Percentiles rank a stretch among this genome's conserved stretches.
Evolutionary conservation across 1,284 basidiomycete species (phyloP).

Genomic region (Pascua sp.): DNA sequence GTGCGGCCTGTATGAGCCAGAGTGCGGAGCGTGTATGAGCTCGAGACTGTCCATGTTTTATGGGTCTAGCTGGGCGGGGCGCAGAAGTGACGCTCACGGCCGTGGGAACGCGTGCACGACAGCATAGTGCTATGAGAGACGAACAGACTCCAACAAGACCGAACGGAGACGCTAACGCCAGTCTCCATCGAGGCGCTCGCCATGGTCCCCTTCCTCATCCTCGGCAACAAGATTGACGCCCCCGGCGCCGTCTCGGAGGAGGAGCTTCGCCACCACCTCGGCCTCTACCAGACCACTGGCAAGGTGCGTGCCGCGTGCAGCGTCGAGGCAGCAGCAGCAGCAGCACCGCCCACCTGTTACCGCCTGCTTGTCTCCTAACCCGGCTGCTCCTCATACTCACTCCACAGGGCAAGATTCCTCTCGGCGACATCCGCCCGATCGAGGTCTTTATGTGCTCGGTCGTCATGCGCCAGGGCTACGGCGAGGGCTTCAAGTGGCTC

Average conservation of each 20-base stretch:
- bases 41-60: too few species aligned
- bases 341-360: conserved; percentile 23
- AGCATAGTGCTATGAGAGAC: too few species aligned
- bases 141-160: too few species aligned
- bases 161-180: conserved; percentile 17
- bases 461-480: conserved; percentile 97
- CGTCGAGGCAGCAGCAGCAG: too few species aligned
- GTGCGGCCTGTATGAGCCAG: too few species aligned
- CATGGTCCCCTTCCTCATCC: conserved; percentile 96
- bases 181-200: conserved; percentile 79
- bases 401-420: conserved; percentile 76
- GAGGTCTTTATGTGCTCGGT: conserved; percentile 99
- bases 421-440: conserved; percentile 95
- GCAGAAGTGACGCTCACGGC: too few species aligned
- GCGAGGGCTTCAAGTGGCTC: conserved; percentile 98
- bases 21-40: too few species aligned
- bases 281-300: conserved; percentile 97
- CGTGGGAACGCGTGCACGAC: too few species aligned
- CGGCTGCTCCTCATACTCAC: conserved; percentile 50
- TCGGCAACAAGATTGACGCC: conserved; percentile 99
- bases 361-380: background rate
- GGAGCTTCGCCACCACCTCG: conserved; percentile 90
- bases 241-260: conserved; percentile 96
- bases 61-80: too few species aligned
- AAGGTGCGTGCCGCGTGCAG: conserved; percentile 63